Base-by-base conservation (phyloP, 1,284 basidiomycete genomes). In the Trichosporon sp. region DNA sequence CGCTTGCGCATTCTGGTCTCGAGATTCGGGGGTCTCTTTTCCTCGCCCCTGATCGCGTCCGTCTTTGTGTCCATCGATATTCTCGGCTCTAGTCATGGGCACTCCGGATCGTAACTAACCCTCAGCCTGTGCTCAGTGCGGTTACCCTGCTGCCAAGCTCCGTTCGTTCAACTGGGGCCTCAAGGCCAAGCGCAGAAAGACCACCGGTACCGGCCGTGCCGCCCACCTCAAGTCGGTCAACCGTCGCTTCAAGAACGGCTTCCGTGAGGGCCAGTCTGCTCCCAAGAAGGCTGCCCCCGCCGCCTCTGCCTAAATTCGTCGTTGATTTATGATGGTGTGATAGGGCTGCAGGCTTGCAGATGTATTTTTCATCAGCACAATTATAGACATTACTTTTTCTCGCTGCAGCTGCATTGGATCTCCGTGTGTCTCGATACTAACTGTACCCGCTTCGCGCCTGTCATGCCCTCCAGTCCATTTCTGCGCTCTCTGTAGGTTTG, bases 131-230 rank as follows among this genome's bases (percentile, higher is more conserved):
- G 92, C 91, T 68, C 91, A 94, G 84, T 98, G 97, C 85, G 97
- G 96, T 72, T 98, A 95, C 88, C 96, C 96, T 70, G 87, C 93
- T 72, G 96, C 96, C 75, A 98, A 95, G 88, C 87, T 96, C 81
- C 91, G 96, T 83, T 96, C 93, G 80, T 98, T 91, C 87, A 92
- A 98, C 87, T 99, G 96, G 96, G 94, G 94, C 78, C 89, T 91
- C 85, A 99, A 99, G 90, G 96, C 96, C 73, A 98, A 98, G 91
- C 91, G 96, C 87, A 91, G 96, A 90, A 96, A 97, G 91, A 97
- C 95, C 70, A 95, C 83, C 77, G 96, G 96, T 78, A 96, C 96
- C 79, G 96, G 96, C 78, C 90, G 96, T 82, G 97, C 98, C 95
- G 88, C 89, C 77, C 90, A 96, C 90, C 90, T 99, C 86, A 97